Percentiles rank a stretch among this genome's conserved stretches.
phyloP scores from a whole-genome alignment of 1,284 basidiomycete genomes.

The Apiotrichum veenhuisii region DNA sequence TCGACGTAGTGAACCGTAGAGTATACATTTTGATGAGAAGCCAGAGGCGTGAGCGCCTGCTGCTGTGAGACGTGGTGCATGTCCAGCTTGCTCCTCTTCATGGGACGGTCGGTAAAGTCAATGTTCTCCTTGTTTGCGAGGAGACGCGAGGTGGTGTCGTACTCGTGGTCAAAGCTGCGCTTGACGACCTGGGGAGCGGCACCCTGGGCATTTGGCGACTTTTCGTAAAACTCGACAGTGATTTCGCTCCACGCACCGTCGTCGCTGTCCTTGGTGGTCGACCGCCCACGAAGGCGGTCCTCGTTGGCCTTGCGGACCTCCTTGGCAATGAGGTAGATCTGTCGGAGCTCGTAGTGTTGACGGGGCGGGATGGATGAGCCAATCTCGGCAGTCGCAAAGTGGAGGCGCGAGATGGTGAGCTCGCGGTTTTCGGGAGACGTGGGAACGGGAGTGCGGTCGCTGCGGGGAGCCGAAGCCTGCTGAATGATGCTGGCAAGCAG shows the following conservation, averaged over 20 bases:
- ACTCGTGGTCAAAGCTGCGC: conserved; percentile 13
- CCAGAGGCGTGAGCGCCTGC: conserved; percentile 13
- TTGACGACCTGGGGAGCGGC: conserved; percentile 11
- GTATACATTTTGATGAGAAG: conserved; percentile 20
- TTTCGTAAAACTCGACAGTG: conserved; percentile 21
- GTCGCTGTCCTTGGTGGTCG: background rate
- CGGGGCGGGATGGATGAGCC: conserved; percentile 51
- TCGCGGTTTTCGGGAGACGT: conserved; percentile 18
- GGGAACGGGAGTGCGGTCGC: conserved; percentile 11
- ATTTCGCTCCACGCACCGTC: conserved; percentile 14
- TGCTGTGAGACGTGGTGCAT: conserved; percentile 8
- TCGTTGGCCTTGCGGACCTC: conserved; percentile 35
- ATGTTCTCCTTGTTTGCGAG: conserved; percentile 20
- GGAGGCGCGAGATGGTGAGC: conserved; percentile 49
- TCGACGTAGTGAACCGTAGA: conserved; percentile 17
- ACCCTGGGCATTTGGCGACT: conserved; percentile 24
- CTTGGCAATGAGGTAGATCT: conserved; percentile 54
- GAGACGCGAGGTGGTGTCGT: conserved; percentile 7
- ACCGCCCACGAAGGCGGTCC: conserved; percentile 17
- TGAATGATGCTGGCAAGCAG: conserved; percentile 52
- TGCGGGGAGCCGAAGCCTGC: conserved; percentile 38
- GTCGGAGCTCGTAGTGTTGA: conserved; percentile 51
- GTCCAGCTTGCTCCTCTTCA: conserved; percentile 20
- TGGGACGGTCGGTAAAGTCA: conserved; percentile 11
- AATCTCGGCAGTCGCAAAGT: conserved; percentile 53